A percentile compares a stretch with the other conserved stretches of the same genome.
These are phyloP conservation scores for Pachysandra terminalis DNA, from an alignment of 164 flowering plant species.

Conservation along the genomic window DNA sequence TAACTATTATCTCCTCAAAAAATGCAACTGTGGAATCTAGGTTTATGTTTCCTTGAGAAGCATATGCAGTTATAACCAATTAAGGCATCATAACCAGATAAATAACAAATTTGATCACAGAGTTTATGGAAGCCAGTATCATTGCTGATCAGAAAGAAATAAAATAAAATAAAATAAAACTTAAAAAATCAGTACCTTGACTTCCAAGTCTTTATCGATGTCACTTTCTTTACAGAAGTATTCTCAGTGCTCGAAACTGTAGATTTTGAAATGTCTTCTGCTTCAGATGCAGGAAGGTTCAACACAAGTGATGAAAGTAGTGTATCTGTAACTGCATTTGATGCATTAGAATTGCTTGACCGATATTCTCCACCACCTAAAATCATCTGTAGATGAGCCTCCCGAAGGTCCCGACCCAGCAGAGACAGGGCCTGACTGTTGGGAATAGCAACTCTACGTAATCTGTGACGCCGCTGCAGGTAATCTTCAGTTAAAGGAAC, in stretches of 20 bases:
- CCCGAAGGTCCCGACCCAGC: conserved; percentile 82
- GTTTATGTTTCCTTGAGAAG: no score
- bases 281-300: conserved; percentile 63
- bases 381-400: conserved; percentile 85
- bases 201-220: conserved; percentile 48
- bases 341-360: conserved; percentile 42
- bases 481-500: conserved; percentile 43
- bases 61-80: no score
- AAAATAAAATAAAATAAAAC: neutral
- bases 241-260: conserved; percentile 51
- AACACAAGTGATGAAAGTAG: conserved; percentile 72
- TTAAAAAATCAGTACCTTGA: conserved; percentile 48
- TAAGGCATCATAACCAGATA: no score
- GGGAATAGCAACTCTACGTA: conserved; percentile 75
- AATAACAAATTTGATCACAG: no score
- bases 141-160: no score
- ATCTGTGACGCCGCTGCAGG: conserved; percentile 79
- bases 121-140: no score
- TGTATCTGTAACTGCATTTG: conserved; percentile 56
- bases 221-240: conserved; percentile 28
- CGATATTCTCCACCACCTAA: conserved; percentile 64
- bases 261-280: conserved; percentile 75
- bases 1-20: no score
- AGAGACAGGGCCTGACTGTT: conserved; percentile 70
- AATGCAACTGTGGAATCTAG: no score